Evolutionary conservation across 805 yeast species (phyloP).

Genomic region (Metschnikowia matae): DNA sequence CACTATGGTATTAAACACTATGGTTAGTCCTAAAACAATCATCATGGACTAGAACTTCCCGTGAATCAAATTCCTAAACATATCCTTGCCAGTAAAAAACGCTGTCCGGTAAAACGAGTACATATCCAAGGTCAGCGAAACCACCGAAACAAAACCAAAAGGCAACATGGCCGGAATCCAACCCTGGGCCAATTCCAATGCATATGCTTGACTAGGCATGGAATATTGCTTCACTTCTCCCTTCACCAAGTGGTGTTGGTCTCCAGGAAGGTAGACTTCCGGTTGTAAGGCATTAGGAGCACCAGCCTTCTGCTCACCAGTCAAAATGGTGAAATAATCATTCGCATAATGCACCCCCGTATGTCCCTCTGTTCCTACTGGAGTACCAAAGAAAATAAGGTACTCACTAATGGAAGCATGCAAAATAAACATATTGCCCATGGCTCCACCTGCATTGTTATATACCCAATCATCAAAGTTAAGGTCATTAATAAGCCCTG

Average conservation of each 20-base stretch:
- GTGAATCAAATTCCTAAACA: constrained; percentile 59
- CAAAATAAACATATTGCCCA: constrained; percentile 92
- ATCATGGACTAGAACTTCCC: constrained; percentile 58
- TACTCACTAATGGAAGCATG: constrained; percentile 95
- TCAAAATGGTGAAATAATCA: constrained; percentile 88
- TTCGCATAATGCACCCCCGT: constrained; percentile 95
- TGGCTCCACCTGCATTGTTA: constrained; percentile 98
- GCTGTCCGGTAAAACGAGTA: constrained; percentile 65
- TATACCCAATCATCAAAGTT: constrained; percentile 86
- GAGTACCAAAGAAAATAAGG: constrained; percentile 87
- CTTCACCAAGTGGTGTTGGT: constrained; percentile 70
- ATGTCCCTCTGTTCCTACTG: constrained; percentile 95
- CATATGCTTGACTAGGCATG: constrained; percentile 80
- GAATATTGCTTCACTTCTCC: constrained; percentile 80
- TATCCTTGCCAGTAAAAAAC: constrained; percentile 72
- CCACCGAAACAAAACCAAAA: constrained; percentile 81
- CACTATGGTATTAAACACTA: background rate
- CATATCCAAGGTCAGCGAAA: constrained; percentile 77
- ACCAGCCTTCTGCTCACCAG: constrained; percentile 77
- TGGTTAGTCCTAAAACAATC: too few relatives aligned
- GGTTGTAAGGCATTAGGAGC: constrained; percentile 57
- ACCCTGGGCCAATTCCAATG: constrained; percentile 95
- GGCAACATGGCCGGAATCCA: constrained; percentile 99
- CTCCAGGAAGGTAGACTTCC: constrained; percentile 82
- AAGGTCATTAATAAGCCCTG: constrained; percentile 67